Base-by-base conservation (phyloP, 768 basidiomycete species). In the Kwoniella heveanensis region DNA sequence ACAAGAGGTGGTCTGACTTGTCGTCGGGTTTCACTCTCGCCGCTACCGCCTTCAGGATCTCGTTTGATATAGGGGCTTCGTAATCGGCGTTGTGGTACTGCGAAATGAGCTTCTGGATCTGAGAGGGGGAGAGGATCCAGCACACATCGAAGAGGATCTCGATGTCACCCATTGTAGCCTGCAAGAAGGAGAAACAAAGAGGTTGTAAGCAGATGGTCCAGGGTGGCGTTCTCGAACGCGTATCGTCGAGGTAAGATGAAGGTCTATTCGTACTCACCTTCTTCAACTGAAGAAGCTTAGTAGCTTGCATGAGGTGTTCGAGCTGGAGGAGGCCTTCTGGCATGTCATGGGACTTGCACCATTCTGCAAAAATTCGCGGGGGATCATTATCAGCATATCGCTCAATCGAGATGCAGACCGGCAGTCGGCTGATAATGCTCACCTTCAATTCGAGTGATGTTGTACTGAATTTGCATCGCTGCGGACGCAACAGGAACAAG, bases 381-480 rank as follows among this genome's bases (percentile, higher is more conserved):
- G 24, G 9, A n/a, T n/a, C n/a, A 10, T 22, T 29, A 19, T 29
- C 49, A 50, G 49, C 60, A 4, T 22, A 10, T 4, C 21, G 27
- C 22, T 36, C 32, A 6, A 36, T 13, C 32, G 13, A 36, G 39
- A 17, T 10, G 9, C 39, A 17, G 39, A 44, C n/a, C n/a, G n/a
- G 3, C 8, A 44, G 6, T 10, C 6, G 17, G 15, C 4, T 10
- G 8, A 44, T 4, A 44, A 10, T 7, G 39, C 65, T 62, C 54
- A 67, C 67, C 74, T 57, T 78, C 78, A 30, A 79, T 75, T 26
- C 78, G 55, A 5, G 94, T 98, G 77, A 98, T 96, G 77, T 98
- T 98, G 80, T 99, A 99, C 79, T 99, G 96, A 62, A 99, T 98
- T 85, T 99, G 96, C 96, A 99, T 98, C 3, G 96, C 96, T 97